These are phyloP conservation scores for Fusarium nisikadoi DNA, from an alignment of 2,329 filamentous ascomycete genomes.

Conservation along the genomic window DNA sequence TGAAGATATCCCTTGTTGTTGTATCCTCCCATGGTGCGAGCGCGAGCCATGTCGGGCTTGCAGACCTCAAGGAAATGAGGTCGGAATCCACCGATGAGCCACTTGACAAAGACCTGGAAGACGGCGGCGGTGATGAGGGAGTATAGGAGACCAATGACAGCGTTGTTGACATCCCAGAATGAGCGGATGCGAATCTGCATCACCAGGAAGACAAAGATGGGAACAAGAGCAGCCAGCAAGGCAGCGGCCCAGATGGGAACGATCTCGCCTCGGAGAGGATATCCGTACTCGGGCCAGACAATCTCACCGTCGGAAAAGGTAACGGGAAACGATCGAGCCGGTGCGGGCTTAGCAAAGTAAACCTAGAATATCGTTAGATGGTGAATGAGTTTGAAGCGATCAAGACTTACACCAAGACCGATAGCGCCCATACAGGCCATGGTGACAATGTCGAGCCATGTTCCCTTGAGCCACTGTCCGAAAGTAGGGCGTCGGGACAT, in stretches of 20 bases:
- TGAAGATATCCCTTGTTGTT: slow-evolving; percentile 63
- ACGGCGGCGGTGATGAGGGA: slow-evolving; percentile 76
- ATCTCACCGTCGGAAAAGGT: slow-evolving; percentile 74
- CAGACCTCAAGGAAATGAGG: slow-evolving; percentile 78
- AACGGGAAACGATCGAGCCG: slow-evolving; percentile 75
- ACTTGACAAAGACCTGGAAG: slow-evolving; percentile 81
- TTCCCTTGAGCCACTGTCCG: slow-evolving; percentile 75
- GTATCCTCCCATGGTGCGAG: slow-evolving; percentile 49
- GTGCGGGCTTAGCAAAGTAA: slow-evolving; percentile 72
- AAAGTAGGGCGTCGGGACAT: slow-evolving; percentile 68
- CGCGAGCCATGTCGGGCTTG: slow-evolving; percentile 59
- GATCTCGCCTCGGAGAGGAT: slow-evolving; percentile 76
- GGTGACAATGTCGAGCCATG: slow-evolving; percentile 74
- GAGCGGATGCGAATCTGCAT: slow-evolving; percentile 75
- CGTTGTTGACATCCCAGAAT: slow-evolving; percentile 79
- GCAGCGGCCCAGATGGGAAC: slow-evolving; percentile 78
- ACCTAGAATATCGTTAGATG: slow-evolving; percentile 53
- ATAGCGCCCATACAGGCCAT: slow-evolving; percentile 74
- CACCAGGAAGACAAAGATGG: slow-evolving; percentile 71
- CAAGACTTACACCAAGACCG: slow-evolving; percentile 69
- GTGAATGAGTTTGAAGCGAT: too few relatives aligned
- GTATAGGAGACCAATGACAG: slow-evolving; percentile 75
- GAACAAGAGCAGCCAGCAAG: slow-evolving; percentile 71
- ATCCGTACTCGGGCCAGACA: slow-evolving; percentile 76
- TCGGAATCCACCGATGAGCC: slow-evolving; percentile 77